phyloP scores from a whole-genome alignment of 495 filamentous ascomycete species.

The Clavariopsis aquatica region DNA sequence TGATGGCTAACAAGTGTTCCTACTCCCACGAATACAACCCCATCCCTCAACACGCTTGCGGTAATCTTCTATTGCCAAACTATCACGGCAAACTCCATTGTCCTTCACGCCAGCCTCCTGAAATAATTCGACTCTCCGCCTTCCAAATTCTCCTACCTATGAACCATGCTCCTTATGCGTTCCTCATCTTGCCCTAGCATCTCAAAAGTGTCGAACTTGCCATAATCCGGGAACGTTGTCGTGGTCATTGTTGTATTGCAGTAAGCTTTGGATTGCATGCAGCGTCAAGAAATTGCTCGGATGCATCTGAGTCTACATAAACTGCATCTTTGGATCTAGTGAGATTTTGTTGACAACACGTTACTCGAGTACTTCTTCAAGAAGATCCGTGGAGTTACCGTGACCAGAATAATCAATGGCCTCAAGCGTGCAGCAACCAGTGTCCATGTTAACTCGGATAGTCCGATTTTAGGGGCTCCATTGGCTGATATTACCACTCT shows the following conservation, averaged over 20 bases:
- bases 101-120: slow-evolving; percentile 53
- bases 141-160: slow-evolving; percentile 51
- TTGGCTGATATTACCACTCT: slow-evolving; percentile 56
- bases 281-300: too few species aligned
- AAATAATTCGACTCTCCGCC: slow-evolving; percentile 67
- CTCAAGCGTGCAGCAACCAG: slow-evolving; percentile 55
- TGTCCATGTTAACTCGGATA: slow-evolving; percentile 55
- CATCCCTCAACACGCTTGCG: slow-evolving; percentile 47
- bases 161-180: slow-evolving; percentile 60
- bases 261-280: slow-evolving; percentile 44
- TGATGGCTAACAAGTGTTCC: too few species aligned
- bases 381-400: slow-evolving; percentile 62
- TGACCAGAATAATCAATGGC: slow-evolving; percentile 50
- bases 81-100: slow-evolving; percentile 62
- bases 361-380: slow-evolving; percentile 66
- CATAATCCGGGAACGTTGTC: slow-evolving; percentile 56
- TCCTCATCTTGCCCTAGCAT: slow-evolving; percentile 55
- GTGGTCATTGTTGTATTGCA: slow-evolving; percentile 59
- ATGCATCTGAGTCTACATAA: too few species aligned
- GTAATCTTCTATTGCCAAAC: slow-evolving; percentile 52
- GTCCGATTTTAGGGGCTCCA: slow-evolving; percentile 62
- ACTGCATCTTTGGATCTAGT: too few species aligned
- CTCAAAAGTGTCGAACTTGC: slow-evolving; percentile 73
- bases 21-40: slow-evolving; percentile 24
- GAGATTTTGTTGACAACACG: too few species aligned